Evolutionary conservation across 257 asterid genomes (phyloP), one percentile per base, ranked within the genome.

Genomic region (Solanum etuberosum): DNA sequence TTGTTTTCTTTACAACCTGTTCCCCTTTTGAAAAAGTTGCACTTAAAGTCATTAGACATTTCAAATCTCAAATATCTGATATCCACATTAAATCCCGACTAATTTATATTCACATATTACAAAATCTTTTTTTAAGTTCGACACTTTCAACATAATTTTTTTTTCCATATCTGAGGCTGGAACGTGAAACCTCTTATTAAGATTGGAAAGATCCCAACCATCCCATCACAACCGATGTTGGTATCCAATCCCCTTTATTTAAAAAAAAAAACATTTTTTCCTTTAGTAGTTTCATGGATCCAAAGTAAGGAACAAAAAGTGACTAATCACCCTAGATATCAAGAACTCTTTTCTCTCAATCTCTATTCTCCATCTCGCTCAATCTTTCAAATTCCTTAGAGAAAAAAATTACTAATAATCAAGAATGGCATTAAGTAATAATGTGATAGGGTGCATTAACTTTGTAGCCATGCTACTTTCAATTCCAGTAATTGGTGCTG

Each of bases 401-500:
- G 32, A 27, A 42, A 9, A 15, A 10, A 67, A 43, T 5, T n/a
- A 6, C 38, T 67, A 67, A 54, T n/a, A n/a, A n/a, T 20, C 72
- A 87, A 31, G 77, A 86, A 96, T 95, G 98, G 97, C 98, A 65
- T 13, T 96, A 76, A 93, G 96, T 88, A 94, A 90, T 85, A 92
- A 90, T 83, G 95, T 96, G 2, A 94, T 95, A 23, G 99, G 99
- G 12, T 93, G 92, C 80, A 92, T 94, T 43, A 96, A 94, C 92
- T 95, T 96, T 65, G 90, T 93, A 5, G 98, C 93, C 10, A 91
- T 93, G 94, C 93, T 96, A 54, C 91, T 95, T 7, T 96, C 99
- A 8, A 89, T 96, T 70, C 99, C 98, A 4, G 83, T 96, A 4
- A 96, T 96, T 32, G 98, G 98, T 31, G 91, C 98, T 27, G 99